Conservation (phyloP, 179 eudicot species). For the Carnegiea gigantea region DNA sequence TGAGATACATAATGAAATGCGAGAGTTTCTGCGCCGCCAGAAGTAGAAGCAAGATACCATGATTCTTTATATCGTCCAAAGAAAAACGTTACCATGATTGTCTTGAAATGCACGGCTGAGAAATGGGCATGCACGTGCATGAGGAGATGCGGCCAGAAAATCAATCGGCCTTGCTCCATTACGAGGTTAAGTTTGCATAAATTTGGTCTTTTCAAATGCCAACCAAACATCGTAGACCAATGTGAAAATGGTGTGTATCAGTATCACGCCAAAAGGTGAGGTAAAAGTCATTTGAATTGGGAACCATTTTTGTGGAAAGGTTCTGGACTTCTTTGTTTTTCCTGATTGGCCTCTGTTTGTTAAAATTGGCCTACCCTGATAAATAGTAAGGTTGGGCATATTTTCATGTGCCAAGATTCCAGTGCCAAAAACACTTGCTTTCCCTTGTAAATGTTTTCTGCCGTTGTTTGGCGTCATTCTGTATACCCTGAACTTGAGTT, state of each 20-base stretch:
- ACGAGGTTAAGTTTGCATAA: neutral
- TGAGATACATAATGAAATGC: constrained; percentile 62
- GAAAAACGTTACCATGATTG: no score
- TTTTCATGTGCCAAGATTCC: neutral
- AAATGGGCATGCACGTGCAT: neutral
- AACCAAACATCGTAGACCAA: neutral
- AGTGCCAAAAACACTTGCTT: neutral
- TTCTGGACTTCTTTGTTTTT: neutral
- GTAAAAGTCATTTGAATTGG: neutral
- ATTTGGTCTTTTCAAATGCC: neutral
- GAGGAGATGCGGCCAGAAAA: neutral
- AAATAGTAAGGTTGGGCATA: no score
- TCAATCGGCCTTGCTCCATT: neutral
- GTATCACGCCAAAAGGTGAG: neutral
- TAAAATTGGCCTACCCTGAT: neutral
- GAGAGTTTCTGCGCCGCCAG: constrained; percentile 64
- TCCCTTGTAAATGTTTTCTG: neutral
- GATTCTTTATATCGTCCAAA: neutral
- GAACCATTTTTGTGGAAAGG: neutral
- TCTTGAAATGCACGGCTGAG: neutral
- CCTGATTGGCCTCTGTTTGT: neutral
- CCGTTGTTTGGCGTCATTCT: no score
- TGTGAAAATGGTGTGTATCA: neutral
- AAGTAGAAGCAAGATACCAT: constrained; percentile 20
- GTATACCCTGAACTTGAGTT: neutral